Percentiles rank a stretch among this genome's conserved stretches.
These are phyloP conservation scores for Auxenochlorella pyrenoidosa DNA, from an alignment of 139 green algal species.

Conservation along the genomic window DNA sequence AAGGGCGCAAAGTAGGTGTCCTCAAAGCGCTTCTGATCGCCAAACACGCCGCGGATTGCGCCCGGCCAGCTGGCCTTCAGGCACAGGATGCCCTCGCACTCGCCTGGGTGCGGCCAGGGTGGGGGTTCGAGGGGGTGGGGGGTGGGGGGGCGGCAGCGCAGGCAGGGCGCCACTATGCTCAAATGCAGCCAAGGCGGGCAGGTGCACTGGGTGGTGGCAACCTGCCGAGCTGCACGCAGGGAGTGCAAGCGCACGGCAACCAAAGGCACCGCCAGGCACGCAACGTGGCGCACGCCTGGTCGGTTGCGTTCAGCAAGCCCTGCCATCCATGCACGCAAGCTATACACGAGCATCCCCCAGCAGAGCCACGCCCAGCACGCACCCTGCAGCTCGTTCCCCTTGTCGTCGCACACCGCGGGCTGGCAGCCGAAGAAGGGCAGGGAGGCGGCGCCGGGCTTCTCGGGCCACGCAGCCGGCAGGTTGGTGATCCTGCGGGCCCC, in stretches of 20 bases:
- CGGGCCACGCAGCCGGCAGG: slow-evolving; percentile 80
- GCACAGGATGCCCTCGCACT: slow-evolving; percentile 50
- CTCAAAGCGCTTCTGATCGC: slow-evolving; percentile 88
- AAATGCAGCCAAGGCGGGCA: too few relatives aligned
- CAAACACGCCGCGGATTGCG: slow-evolving; percentile 89
- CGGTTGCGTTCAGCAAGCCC: too few relatives aligned
- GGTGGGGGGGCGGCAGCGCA: too few relatives aligned
- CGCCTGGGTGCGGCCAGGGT: slow-evolving; percentile 67
- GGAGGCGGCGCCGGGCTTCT: slow-evolving; percentile 88
- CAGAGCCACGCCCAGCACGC: too few relatives aligned
- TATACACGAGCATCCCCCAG: too few relatives aligned
- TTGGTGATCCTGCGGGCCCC: slow-evolving; percentile 91
- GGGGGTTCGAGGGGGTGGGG: slow-evolving; percentile 87
- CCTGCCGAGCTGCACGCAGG: too few relatives aligned
- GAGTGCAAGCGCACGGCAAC: too few relatives aligned
- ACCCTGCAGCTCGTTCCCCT: slow-evolving; percentile 73
- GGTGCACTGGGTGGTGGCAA: too few relatives aligned
- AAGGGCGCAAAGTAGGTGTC: slow-evolving; percentile 13
- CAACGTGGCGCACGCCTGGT: too few relatives aligned
- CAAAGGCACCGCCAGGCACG: too few relatives aligned
- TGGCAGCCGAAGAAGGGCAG: slow-evolving; percentile 97
- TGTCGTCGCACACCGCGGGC: slow-evolving; percentile 92
- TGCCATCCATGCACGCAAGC: too few relatives aligned
- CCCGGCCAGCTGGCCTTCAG: slow-evolving; percentile 89
- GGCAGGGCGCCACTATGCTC: too few relatives aligned